phyloP scores from a whole-genome alignment of 306 rosid species.

The Vigna reflexopilosa region DNA sequence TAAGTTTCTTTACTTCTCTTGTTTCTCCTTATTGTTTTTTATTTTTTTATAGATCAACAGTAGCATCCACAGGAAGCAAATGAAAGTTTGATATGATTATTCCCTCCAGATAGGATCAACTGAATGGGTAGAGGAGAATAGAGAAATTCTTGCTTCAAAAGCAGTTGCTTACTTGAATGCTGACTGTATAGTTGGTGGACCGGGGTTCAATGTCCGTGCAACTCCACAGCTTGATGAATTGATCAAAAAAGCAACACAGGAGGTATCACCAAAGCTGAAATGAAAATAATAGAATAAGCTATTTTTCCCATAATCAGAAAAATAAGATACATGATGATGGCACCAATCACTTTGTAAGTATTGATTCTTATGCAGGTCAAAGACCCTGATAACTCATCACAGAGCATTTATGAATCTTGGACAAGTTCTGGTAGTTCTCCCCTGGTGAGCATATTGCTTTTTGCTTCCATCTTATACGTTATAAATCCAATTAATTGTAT shows the following conservation, averaged over 20 bases:
- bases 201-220: conserved; percentile 58
- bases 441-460: conserved; percentile 48
- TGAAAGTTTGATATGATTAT: conserved; percentile 7
- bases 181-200: conserved; percentile 63
- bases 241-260: conserved; percentile 65
- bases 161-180: conserved; percentile 81
- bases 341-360: conserved; percentile 11
- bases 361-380: conserved; percentile 56
- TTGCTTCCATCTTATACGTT: conserved; percentile 5
- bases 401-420: conserved; percentile 69
- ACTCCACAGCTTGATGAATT: conserved; percentile 86
- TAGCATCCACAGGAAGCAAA: background rate
- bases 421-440: conserved; percentile 53
- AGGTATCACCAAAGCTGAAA: conserved; percentile 51
- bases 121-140: conserved; percentile 87
- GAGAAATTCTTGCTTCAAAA: conserved; percentile 71
- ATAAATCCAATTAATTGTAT: background rate
- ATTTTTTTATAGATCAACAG: no score
- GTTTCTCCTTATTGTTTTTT: no score
- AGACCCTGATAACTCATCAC: conserved; percentile 78
- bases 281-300: background rate
- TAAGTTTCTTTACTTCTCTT: conserved; percentile 43
- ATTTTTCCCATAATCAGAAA: background rate
- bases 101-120: conserved; percentile 72
- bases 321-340: conserved; percentile 15